Conservation (phyloP, 2,329 filamentous ascomycete genomes). For the Fusarium mundagurra region DNA sequence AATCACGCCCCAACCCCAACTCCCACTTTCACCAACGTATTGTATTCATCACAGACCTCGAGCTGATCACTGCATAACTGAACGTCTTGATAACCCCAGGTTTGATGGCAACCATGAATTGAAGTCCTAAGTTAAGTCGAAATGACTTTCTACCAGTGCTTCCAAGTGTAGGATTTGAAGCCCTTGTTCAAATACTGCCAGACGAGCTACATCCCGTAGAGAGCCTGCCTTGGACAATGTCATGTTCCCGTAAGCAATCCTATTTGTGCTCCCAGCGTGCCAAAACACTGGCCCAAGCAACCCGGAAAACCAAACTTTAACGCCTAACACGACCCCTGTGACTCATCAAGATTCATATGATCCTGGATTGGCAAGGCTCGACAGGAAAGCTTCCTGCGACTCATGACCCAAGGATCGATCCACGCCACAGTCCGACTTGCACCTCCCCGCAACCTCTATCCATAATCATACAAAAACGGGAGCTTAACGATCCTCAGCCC, state of each 20-base stretch:
- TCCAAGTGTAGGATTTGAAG: slow-evolving; percentile 3
- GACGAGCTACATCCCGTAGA: slow-evolving; percentile 6
- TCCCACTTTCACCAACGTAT: background rate
- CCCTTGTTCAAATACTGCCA: slow-evolving; percentile 15
- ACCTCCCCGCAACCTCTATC: background rate
- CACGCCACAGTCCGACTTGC: background rate
- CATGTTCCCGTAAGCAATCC: background rate
- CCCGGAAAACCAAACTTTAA: slow-evolving; percentile 36
- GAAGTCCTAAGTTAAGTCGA: background rate
- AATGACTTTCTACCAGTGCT: background rate
- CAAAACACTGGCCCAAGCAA: slow-evolving; percentile 34
- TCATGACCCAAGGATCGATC: background rate
- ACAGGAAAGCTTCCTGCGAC: background rate
- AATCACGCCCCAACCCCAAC: background rate
- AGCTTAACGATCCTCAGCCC: slow-evolving; percentile 81
- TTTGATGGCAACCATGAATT: slow-evolving; percentile 4
- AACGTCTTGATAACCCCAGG: background rate
- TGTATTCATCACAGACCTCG: background rate
- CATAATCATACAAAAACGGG: background rate
- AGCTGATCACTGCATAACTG: background rate
- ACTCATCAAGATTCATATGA: slow-evolving; percentile 20
- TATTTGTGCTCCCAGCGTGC: slow-evolving; percentile 23
- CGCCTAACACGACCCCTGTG: slow-evolving; percentile 33
- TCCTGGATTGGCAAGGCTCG: background rate
- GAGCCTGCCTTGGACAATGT: background rate